Evolutionary conservation across 441 rosid species (phyloP), one percentile per base, ranked within the genome.

Genomic region (Erodium trifolium): DNA sequence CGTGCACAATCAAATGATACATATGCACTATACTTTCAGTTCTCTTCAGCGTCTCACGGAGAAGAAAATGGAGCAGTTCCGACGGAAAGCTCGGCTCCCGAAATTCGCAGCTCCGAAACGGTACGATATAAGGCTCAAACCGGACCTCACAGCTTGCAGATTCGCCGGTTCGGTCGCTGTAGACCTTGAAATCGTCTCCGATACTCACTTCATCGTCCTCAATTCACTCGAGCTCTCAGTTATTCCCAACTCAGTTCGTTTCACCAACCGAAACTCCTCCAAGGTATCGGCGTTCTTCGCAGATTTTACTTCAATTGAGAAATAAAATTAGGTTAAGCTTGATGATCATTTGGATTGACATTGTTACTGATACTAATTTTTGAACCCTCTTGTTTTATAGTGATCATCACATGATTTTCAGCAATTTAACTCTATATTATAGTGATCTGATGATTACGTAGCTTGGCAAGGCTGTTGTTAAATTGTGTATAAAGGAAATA

Each of bases 151-250:
- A 66, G 80, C 84, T 65, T 94, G 99, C 80, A 87, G 76, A 31
- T 91, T 90, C 84, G 29, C 80, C 59, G 99, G 97, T 65, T 72
- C 80, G 19, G 89, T 88, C 53, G n/a, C 87, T 10, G 68, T 91
- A 77, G 85, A 81, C 74, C 70, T 93, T 37, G 87, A 87, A 60
- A 62, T 94, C 65, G 86, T 88, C 66, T 71, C 80, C 1, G 72
- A 57, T 49, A 90, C 97, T 75, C 75, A 78, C 53, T 91, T 81
- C 86, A 75, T 94, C 75, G 97, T 94, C 75, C 93, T 94, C 14
- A 94, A 94, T 79, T 96, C 97, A 1, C 93, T 92, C 70, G 97
- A 94, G 12, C 89, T 94, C 72, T 65, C 86, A 47, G 49, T 94
- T 80, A 62, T 70, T 63, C 17, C 73, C 23, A 76, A 74, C 14